Base-by-base conservation (phyloP, 495 filamentous ascomycete genomes). In the Lepraria neglecta region DNA sequence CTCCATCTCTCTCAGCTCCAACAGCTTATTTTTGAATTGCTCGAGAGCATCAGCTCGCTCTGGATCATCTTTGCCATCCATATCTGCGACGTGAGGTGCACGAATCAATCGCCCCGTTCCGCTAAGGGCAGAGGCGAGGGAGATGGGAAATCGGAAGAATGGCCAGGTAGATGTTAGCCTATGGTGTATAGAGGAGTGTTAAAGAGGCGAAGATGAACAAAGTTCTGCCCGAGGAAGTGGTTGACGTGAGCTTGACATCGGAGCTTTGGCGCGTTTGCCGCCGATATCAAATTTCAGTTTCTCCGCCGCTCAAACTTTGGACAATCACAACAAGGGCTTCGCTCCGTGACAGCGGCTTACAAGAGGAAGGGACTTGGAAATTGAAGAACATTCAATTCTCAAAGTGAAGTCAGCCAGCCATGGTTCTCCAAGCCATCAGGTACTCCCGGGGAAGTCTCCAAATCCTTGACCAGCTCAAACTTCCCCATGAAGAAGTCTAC, bases 1-100 rank as follows among this genome's bases (percentile, higher is more conserved):
- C 73, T 99, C 95, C 89, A 90, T 97, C 80, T 99, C 95, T 75
- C 94, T 85, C 59, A 95, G 91, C 73, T 99, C 94, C 71, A 97
- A 78, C 59, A 99, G 84, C 81, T 94, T 96, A 61, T 80, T 82
- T 79, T 92, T 94, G 84, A 92, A 95, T 52, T 89, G 84, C 64
- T 91, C 82, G 67, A 97, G 84, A 69, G 92, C 88, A 71, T 89
- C 83, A 57, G 88, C 80, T 70, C 91, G 82, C 80, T 95, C 91
- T 58, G 79, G 77, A 65, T 82, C 80, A 65, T 70, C 67, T 65
- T 73, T 76, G 59, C 75, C 74, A 72, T 77, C 75, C 80, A 82
- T 82, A 52, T 63, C 74, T 31, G 27, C 24, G 5, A 30, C 6
- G 24, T 28, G 35, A 2, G 38, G 45, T 44, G 27, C 15, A 42